Percentiles rank a stretch among this genome's conserved stretches.
These are phyloP conservation scores for Neocallimastix lanati DNA, from an alignment of 192 early-diverging fungal species.

Conservation along the genomic window DNA sequence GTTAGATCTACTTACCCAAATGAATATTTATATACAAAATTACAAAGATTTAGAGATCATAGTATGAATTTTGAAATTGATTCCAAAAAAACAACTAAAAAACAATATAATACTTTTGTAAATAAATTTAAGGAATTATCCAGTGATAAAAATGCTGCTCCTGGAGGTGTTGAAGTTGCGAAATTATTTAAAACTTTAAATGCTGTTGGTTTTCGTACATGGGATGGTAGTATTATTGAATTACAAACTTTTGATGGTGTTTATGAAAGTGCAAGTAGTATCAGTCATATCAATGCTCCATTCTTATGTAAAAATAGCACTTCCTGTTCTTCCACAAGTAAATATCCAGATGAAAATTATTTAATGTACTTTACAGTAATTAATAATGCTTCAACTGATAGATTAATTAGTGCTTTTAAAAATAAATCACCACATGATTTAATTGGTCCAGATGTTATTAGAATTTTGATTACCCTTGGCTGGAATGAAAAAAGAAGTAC, in stretches of 20 bases:
- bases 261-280: not conserved
- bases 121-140: not conserved
- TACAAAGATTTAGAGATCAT: not conserved
- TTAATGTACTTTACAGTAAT: not conserved
- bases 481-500: not conserved
- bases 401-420: not conserved
- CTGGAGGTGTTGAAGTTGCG: not conserved
- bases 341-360: not conserved
- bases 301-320: not conserved
- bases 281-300: not conserved
- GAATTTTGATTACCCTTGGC: not conserved
- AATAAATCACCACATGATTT: not conserved
- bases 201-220: not conserved
- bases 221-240: not conserved
- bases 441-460: not conserved
- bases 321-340: not conserved
- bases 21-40: not conserved
- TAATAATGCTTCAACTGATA: not conserved
- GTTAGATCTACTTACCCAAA: not conserved
- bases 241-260: not conserved
- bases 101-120: not conserved
- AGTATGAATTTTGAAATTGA: not conserved
- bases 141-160: not conserved
- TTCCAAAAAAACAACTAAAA: not conserved
- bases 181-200: not conserved